A percentile compares a stretch with the other conserved stretches of the same genome.
These are phyloP conservation scores for Macrophomina pseudophaseolina DNA, from an alignment of 2,329 filamentous ascomycete genomes.

Conservation along the genomic window DNA sequence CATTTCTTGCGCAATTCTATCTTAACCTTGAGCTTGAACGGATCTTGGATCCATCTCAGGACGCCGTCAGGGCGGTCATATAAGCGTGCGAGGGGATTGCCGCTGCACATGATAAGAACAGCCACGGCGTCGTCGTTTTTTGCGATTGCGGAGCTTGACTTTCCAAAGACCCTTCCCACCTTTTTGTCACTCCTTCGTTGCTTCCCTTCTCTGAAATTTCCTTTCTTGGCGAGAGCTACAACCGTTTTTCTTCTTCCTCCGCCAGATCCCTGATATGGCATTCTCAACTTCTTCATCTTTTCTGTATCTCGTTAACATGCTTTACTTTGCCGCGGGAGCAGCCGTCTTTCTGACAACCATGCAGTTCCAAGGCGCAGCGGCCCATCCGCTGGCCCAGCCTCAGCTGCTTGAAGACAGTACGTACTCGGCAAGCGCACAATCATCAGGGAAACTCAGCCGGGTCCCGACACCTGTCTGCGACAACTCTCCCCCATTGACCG, in stretches of 20 bases:
- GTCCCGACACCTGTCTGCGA: not conserved
- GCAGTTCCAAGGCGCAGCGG: constrained; percentile 16
- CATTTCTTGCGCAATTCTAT: constrained; percentile 3
- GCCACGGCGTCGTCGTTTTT: not conserved
- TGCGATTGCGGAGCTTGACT: not conserved
- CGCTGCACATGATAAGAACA: not conserved
- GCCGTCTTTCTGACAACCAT: constrained; percentile 15
- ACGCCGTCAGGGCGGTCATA: not conserved
- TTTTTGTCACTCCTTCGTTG: not conserved
- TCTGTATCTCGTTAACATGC: not conserved
- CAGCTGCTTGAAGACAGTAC: constrained; percentile 11
- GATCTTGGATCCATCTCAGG: not conserved
- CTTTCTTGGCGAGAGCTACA: constrained; percentile 13
- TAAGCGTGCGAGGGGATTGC: not conserved
- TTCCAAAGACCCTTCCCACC: not conserved
- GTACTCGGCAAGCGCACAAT: constrained; percentile 12
- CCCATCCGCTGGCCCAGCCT: constrained; percentile 3
- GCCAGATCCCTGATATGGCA: not conserved
- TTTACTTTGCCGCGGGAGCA: constrained; percentile 3
- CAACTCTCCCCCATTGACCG: constrained; percentile 4
- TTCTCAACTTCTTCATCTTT: constrained; percentile 5
- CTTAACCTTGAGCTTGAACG: not conserved
- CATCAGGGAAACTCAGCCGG: not conserved
- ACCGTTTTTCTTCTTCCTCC: not conserved
- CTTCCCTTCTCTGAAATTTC: constrained; percentile 9